Percentiles rank a stretch among this genome's conserved stretches.
Evolutionary conservation across 163 green algal species (phyloP).

Genomic region (Chlorella variabilis): DNA sequence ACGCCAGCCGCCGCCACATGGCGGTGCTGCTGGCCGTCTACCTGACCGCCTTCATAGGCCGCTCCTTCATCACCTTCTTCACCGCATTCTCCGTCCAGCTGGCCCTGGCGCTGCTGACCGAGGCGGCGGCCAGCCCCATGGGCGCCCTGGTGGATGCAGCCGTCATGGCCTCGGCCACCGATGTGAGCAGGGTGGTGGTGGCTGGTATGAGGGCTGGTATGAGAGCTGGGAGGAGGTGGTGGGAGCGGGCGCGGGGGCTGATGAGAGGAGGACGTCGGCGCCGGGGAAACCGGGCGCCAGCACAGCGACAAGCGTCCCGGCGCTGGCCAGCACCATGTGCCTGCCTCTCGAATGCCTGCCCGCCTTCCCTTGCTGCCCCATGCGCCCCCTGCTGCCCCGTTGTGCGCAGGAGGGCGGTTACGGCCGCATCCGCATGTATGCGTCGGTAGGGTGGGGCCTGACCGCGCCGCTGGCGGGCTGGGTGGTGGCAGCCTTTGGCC

Average conservation of each 20-base stretch:
- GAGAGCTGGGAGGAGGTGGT: too few species aligned
- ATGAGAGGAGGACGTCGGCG: neutral
- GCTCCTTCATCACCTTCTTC: constrained; percentile 17
- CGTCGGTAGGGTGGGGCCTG: constrained; percentile 48
- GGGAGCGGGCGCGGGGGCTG: too few species aligned
- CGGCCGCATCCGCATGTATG: constrained; percentile 54
- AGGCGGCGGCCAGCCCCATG: constrained; percentile 38
- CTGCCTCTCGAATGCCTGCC: neutral
- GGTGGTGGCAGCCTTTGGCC: constrained; percentile 45
- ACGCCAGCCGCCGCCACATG: constrained; percentile 38
- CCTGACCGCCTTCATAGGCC: constrained; percentile 1
- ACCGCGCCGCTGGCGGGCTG: constrained; percentile 46
- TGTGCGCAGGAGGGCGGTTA: constrained; percentile 51
- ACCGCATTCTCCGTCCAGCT: constrained; percentile 26
- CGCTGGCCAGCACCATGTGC: neutral
- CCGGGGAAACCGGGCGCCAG: too few species aligned
- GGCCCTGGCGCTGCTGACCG: constrained; percentile 40
- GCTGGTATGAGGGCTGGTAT: too few species aligned
- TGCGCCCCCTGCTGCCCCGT: too few species aligned
- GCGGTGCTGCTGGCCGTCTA: constrained; percentile 45
- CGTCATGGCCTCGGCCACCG: constrained; percentile 48
- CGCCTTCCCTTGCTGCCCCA: too few species aligned
- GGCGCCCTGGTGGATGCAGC: constrained; percentile 48
- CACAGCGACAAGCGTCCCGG: too few species aligned
- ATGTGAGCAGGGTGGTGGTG: constrained; percentile 19